A percentile compares a stretch with the other conserved stretches of the same genome.
Conservation (phyloP, 2,329 filamentous ascomycete species). For the Chrysoporthe cubensis region DNA sequence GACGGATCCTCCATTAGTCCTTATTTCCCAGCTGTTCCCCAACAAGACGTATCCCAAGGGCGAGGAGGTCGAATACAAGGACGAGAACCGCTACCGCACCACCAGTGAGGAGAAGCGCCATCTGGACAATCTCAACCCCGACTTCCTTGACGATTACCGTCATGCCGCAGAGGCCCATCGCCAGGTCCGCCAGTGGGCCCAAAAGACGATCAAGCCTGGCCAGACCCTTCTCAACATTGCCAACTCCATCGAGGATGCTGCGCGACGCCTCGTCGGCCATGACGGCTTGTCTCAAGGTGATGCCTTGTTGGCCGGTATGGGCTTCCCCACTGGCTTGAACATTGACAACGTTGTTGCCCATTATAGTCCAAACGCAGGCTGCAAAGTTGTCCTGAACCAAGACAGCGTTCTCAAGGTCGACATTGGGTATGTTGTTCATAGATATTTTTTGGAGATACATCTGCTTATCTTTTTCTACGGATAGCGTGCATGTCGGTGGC, state of each 20-base stretch:
- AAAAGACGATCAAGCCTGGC: slow-evolving; percentile 78
- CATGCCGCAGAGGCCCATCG: slow-evolving; percentile 79
- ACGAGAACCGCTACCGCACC: slow-evolving; percentile 79
- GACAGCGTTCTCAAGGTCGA: slow-evolving; percentile 84
- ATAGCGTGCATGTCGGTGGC: slow-evolving; percentile 74
- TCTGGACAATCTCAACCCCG: slow-evolving; percentile 77
- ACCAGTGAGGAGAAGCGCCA: slow-evolving; percentile 85
- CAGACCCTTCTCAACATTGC: slow-evolving; percentile 78
- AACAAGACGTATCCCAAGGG: slow-evolving; percentile 75
- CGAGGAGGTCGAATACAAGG: slow-evolving; percentile 74
- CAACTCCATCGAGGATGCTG: slow-evolving; percentile 79
- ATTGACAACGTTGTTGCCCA: slow-evolving; percentile 84
- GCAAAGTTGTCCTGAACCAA: slow-evolving; percentile 73
- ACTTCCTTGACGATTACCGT: slow-evolving; percentile 78
- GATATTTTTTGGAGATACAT: no score
- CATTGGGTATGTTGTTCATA: slow-evolving; percentile 49
- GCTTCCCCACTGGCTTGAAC: slow-evolving; percentile 80
- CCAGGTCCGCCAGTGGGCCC: slow-evolving; percentile 80
- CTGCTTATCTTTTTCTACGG: no score
- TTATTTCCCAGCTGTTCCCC: slow-evolving; percentile 74
- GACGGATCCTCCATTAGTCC: slow-evolving; percentile 76
- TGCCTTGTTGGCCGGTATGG: slow-evolving; percentile 75
- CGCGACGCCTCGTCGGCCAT: slow-evolving; percentile 75
- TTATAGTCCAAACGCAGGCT: slow-evolving; percentile 82
- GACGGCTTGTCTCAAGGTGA: slow-evolving; percentile 77